phyloP scores from a whole-genome alignment of 495 filamentous ascomycete genomes.

The Patellaria atrata region DNA sequence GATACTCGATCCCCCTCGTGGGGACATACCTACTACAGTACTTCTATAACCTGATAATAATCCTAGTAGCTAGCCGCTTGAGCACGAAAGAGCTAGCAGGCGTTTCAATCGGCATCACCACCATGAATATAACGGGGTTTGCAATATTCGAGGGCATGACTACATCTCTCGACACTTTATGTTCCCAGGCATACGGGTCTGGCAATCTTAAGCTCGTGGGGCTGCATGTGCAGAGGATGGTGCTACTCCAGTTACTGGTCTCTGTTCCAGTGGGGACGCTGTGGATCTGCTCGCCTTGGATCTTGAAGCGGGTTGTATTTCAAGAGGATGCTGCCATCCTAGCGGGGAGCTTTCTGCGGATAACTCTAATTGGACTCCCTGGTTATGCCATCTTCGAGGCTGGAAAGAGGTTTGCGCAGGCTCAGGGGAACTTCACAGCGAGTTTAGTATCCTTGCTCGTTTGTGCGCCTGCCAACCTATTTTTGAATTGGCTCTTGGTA shows the following conservation, averaged over 20 bases:
- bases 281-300: conserved; percentile 15
- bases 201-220: conserved; percentile 17
- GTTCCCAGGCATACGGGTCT: conserved; percentile 22
- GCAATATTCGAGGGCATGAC: conserved; percentile 21
- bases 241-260: conserved; percentile 12
- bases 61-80: conserved; percentile 16
- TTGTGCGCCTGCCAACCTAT: conserved; percentile 16
- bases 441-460: conserved; percentile 15
- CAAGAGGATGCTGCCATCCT: conserved; percentile 13
- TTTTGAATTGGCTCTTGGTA: conserved; percentile 20
- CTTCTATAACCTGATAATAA: conserved; percentile 13
- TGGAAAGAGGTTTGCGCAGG: conserved; percentile 21
- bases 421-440: conserved; percentile 21
- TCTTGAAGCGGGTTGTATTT: conserved; percentile 14
- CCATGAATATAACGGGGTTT: conserved; percentile 20
- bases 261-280: conserved; percentile 19
- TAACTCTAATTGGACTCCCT: conserved; percentile 15
- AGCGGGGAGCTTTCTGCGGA: conserved; percentile 15
- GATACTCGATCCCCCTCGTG: conserved; percentile 11
- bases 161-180: conserved; percentile 20
- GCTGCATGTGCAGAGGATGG: conserved; percentile 18
- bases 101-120: conserved; percentile 16
- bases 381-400: conserved; percentile 20
- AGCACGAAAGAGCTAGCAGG: conserved; percentile 19
- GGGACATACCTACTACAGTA: conserved; percentile 19